Percentiles rank a stretch among this genome's conserved stretches.
These are phyloP conservation scores for Sporothrix mexicana DNA, from an alignment of 2,329 filamentous ascomycete species.

Conservation along the genomic window DNA sequence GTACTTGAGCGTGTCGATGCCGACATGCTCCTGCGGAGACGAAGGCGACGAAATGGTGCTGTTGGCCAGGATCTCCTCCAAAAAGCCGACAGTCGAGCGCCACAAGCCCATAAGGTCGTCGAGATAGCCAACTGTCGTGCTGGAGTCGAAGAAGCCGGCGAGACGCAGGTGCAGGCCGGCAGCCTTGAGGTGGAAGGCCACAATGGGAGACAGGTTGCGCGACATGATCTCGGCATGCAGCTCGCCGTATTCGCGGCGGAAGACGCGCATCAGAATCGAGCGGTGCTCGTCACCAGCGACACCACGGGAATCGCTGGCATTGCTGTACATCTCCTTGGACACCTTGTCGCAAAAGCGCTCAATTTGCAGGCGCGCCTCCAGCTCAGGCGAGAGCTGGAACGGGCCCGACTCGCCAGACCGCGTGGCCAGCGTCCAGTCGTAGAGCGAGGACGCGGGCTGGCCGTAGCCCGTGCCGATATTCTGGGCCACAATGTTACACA, in stretches of 20 bases:
- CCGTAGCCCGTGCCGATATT: constrained; percentile 83
- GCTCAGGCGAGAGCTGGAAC: constrained; percentile 64
- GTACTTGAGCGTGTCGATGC: constrained; percentile 65
- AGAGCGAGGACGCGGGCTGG: constrained; percentile 77
- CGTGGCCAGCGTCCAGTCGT: constrained; percentile 73
- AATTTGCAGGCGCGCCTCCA: constrained; percentile 72
- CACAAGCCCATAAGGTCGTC: constrained; percentile 78
- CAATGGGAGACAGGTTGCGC: constrained; percentile 62
- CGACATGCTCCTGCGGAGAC: constrained; percentile 53
- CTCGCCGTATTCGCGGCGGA: constrained; percentile 68
- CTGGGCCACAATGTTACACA: constrained; percentile 84
- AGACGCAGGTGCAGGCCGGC: constrained; percentile 77
- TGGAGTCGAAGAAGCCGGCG: constrained; percentile 81
- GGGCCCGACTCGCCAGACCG: constrained; percentile 65
- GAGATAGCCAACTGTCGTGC: constrained; percentile 71
- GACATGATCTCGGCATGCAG: constrained; percentile 66
- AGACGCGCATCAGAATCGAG: constrained; percentile 69
- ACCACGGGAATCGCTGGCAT: constrained; percentile 73
- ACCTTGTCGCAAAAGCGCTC: constrained; percentile 79
- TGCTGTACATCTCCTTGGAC: constrained; percentile 79
- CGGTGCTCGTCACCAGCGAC: constrained; percentile 71
- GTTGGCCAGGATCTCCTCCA: constrained; percentile 67
- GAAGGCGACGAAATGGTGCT: constrained; percentile 51
- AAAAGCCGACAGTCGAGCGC: constrained; percentile 71
- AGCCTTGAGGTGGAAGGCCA: constrained; percentile 72